phyloP scores from a whole-genome alignment of 345 rosid genomes.

The Populus alba region DNA sequence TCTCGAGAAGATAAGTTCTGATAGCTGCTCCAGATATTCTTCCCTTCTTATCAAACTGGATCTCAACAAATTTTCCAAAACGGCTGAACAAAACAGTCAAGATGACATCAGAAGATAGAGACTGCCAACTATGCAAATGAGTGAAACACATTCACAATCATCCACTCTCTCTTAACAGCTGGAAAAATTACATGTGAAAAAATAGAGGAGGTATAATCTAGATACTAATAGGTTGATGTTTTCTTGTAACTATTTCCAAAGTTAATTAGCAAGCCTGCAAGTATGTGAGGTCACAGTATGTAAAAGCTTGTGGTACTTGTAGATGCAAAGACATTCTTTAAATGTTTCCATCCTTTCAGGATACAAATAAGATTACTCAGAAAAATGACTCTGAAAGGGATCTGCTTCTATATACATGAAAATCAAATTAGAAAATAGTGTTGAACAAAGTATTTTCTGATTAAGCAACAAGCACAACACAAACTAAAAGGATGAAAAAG shows the following conservation, averaged over 20 bases:
- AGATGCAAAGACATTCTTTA: background rate
- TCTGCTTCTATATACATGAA: background rate
- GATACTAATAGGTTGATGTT: background rate
- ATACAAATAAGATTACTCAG: background rate
- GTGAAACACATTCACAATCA: background rate
- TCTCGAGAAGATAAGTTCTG: conserved; percentile 89
- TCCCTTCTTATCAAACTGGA: conserved; percentile 74
- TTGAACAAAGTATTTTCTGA: background rate
- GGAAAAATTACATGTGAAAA: background rate
- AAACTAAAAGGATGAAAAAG: background rate
- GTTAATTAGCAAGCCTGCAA: background rate
- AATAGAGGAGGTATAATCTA: background rate
- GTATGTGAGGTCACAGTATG: background rate
- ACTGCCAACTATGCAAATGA: background rate
- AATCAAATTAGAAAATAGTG: conserved; percentile 12
- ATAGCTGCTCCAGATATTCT: conserved; percentile 94
- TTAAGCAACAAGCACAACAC: background rate
- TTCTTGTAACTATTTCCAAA: background rate
- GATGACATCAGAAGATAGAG: conserved; percentile 6
- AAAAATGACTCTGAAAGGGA: background rate
- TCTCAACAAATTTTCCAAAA: conserved; percentile 92
- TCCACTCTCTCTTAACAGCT: background rate
- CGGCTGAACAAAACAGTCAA: conserved; percentile 50
- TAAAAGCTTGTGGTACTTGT: conserved; percentile 5
- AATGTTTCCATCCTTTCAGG: background rate